Base-by-base conservation (phyloP, 164 flowering plant genomes). In the Nymphaea colorata region DNA sequence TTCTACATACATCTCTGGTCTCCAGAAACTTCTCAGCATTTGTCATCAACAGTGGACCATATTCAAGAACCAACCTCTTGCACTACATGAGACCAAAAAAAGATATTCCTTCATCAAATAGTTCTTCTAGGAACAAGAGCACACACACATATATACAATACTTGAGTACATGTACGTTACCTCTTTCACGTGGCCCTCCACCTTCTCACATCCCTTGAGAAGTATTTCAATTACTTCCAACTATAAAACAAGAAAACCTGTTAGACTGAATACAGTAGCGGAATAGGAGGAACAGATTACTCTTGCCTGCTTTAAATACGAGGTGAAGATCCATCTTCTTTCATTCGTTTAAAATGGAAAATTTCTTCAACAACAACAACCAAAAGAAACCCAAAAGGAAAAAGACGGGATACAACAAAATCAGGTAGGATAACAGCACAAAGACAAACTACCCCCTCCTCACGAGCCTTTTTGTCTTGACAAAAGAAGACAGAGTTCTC, bases 51-150 rank as follows among this genome's bases (percentile, higher is more conserved):
- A 92, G n/a, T 18, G 98, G 97, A 4, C 84, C 96, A 68, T 87
- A 95, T 77, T 83, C 87, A 42, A 92, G 84, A 5, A 95, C 93
- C 83, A 91, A 51, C 73, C 59, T 84, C 82, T 95, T 92, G 71
- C 98, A 95, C 99, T 95, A 95, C 76, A 17, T 61, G 16, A 61
- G n/a, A 17, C 10, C 7, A 17, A 17, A 61, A 61, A 61, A 61
- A 17, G 41, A 10, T 61, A 10, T 17, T 8, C 5, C 16, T 10
- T 61, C 16, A 17, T 17, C n/a, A 61, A 11, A 4, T 2, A 51
- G 57, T 51, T 8, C 57, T 8, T 51, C 41, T 41, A 61, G 12
- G 12, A 11, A 61, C 41, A 61, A 3, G 42, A 61, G 25, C n/a
- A 25, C 7, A 61, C 25, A 61, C 41, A 17, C 11, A 17, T 6